Percentiles rank a stretch among this genome's conserved stretches.
phyloP scores from a whole-genome alignment of 2,329 filamentous ascomycete species.

The Colletotrichum cuscutae region DNA sequence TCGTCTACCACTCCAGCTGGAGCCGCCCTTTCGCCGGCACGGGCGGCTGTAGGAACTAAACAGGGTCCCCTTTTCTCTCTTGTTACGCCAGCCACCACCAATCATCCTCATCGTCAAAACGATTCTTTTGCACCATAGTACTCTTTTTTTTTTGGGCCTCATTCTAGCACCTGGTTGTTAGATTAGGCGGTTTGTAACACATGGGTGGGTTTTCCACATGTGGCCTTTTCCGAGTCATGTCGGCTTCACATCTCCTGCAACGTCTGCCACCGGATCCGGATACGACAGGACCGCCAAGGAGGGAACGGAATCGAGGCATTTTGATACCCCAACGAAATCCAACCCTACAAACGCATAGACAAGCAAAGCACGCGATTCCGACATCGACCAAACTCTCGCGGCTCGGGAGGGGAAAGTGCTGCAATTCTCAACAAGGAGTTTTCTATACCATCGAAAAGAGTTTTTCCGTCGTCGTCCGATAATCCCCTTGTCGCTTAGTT shows the following conservation, averaged over 20 bases:
- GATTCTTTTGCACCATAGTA: conserved; percentile 34
- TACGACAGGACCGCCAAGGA: conserved; percentile 33
- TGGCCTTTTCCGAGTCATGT: conserved; percentile 36
- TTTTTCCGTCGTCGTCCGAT: conserved; percentile 5
- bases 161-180: conserved; percentile 31
- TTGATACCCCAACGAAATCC: conserved; percentile 37
- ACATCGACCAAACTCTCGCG: conserved; percentile 27
- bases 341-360: conserved; percentile 31
- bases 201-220: conserved; percentile 33
- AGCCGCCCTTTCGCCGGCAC: conserved; percentile 26
- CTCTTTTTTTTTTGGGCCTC: conserved; percentile 10
- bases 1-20: conserved; percentile 30
- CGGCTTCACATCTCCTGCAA: conserved; percentile 35
- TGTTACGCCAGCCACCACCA: conserved; percentile 21
- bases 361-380: conserved; percentile 31
- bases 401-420: conserved; percentile 21
- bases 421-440: conserved; percentile 28
- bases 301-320: conserved; percentile 35
- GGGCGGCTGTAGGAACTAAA: conserved; percentile 31
- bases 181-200: conserved; percentile 34
- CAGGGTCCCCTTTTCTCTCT: conserved; percentile 27
- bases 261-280: conserved; percentile 29
- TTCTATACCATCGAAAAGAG: conserved; percentile 25
- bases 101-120: conserved; percentile 15
- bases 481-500: conserved; percentile 13